Base-by-base conservation (phyloP, 345 rosid genomes). In the Syzygium jambos region DNA sequence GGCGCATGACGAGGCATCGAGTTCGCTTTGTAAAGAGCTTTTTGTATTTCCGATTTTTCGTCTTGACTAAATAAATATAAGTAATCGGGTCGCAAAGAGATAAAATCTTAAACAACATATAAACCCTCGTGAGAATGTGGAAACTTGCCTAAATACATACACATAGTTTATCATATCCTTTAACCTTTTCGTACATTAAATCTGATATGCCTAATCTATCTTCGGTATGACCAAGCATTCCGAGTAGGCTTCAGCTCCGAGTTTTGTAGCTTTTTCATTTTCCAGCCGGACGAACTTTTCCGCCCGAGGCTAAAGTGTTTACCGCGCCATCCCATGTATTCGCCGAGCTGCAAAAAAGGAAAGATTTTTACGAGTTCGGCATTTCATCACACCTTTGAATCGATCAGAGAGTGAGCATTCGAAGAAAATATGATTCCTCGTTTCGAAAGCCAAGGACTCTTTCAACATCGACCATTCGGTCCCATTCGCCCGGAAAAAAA, bases 1-100 rank as follows among this genome's bases (percentile, higher is more conserved):
- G 0, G 0, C 7, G 7, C 1, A 2, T 6, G 46, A 43, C 7
- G 6, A 43, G 0, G 38, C 43, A 65, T 65, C 16, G 0, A 0
- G 16, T 65, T 65, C 21, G 4, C 38, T 63, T 63, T 7, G 2
- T 14, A 29, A 63, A n/a, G 73, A n/a, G 7, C 13, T 61, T n/a
- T 27, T n/a, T n/a, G 17, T 27, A 4, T 13, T 3, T 1, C 7
- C 7, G 34, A 0, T 34, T 27, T 63, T 63, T 63, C 5, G 2
- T 63, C 38, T 29, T 4, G 12, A 16, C 22, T 30, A 1, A 16
- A 30, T 30, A 1, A 16, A 30, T 22, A 16, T 16, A 54, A 5
- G 46, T 43, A 43, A 43, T 43, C 46, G 7, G 7, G 7, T 43
- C 7, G 55, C 19, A 5, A 53, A 53, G 2, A 5, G 55, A 53